Conservation (phyloP, 352 stramenopile genomes). For the Chrysophaeum taylorii region DNA sequence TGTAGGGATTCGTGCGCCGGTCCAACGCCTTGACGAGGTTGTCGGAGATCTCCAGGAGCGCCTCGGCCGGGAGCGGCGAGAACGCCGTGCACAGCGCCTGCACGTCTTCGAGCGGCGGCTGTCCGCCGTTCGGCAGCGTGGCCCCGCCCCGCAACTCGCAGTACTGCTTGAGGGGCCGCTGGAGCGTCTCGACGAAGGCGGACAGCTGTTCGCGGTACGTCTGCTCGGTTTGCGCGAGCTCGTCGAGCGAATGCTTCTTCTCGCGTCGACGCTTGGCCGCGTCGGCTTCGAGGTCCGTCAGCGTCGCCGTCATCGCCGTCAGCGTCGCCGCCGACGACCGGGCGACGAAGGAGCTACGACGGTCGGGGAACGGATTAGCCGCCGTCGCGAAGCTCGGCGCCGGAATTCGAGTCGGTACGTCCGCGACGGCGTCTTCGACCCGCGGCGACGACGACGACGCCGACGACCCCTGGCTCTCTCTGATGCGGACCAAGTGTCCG, state of each 20-base stretch:
- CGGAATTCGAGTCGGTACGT: too few relatives aligned
- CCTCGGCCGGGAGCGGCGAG: not conserved
- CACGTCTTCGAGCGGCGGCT: not conserved
- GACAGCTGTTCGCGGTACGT: slow-evolving; percentile 1
- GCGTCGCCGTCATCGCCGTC: too few relatives aligned
- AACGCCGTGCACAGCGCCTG: not conserved
- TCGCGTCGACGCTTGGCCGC: too few relatives aligned
- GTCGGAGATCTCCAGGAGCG: not conserved
- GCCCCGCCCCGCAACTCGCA: not conserved
- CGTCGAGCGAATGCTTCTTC: not conserved
- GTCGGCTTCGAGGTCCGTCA: too few relatives aligned
- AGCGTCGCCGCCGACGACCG: too few relatives aligned
- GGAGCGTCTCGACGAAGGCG: not conserved
- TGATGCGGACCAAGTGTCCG: too few relatives aligned
- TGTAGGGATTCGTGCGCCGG: not conserved
- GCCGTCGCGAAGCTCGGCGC: too few relatives aligned
- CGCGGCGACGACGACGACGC: too few relatives aligned
- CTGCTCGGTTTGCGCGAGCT: not conserved
- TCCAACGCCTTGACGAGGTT: not conserved
- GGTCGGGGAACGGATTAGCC: too few relatives aligned
- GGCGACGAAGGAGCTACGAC: too few relatives aligned
- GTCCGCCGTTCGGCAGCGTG: not conserved
- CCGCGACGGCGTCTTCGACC: too few relatives aligned
- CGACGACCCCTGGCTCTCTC: too few relatives aligned
- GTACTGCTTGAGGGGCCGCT: not conserved